Percentiles rank a stretch among this genome's conserved stretches.
phyloP scores from a whole-genome alignment of 208 protist species.

The Leishmania tarentolae region DNA sequence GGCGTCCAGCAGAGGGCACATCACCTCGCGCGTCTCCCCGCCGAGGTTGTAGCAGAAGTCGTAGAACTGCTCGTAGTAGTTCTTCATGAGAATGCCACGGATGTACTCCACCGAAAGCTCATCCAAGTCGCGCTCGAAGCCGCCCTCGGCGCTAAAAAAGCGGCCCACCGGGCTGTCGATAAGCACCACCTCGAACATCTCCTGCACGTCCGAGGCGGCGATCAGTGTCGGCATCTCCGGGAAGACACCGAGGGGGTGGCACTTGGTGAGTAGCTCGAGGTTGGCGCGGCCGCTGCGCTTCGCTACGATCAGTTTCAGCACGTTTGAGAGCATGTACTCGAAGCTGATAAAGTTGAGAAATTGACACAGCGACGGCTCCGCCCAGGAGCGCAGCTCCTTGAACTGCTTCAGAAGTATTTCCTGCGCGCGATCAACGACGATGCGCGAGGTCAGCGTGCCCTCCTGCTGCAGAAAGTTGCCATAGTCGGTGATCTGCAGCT shows the following conservation, averaged over 20 bases:
- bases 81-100: slow-evolving; percentile 97
- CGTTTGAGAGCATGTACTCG: slow-evolving; percentile 98
- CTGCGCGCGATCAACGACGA: slow-evolving; percentile 92
- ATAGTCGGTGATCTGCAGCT: slow-evolving; percentile 97
- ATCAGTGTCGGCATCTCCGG: slow-evolving; percentile 94
- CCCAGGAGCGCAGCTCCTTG: slow-evolving; percentile 93
- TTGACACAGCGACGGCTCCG: slow-evolving; percentile 94
- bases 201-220: slow-evolving; percentile 88
- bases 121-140: slow-evolving; percentile 87
- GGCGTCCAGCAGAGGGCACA: slow-evolving; percentile 91
- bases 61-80: slow-evolving; percentile 99
- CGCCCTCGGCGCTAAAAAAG: slow-evolving; percentile 79
- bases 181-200: slow-evolving; percentile 98
- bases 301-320: slow-evolving; percentile 91
- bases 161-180: slow-evolving; percentile 96
- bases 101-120: slow-evolving; percentile 98
- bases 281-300: slow-evolving; percentile 82
- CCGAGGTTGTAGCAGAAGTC: slow-evolving; percentile 91
- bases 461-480: slow-evolving; percentile 98
- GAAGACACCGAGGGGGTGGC: slow-evolving; percentile 98
- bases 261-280: slow-evolving; percentile 95
- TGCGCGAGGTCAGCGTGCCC: slow-evolving; percentile 84
- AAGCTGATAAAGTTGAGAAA: slow-evolving; percentile 99
- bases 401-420: slow-evolving; percentile 97
- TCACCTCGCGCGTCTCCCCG: slow-evolving; percentile 90